phyloP scores from a whole-genome alignment of 176 grass and related monocot species.

The Avena eriantha region DNA sequence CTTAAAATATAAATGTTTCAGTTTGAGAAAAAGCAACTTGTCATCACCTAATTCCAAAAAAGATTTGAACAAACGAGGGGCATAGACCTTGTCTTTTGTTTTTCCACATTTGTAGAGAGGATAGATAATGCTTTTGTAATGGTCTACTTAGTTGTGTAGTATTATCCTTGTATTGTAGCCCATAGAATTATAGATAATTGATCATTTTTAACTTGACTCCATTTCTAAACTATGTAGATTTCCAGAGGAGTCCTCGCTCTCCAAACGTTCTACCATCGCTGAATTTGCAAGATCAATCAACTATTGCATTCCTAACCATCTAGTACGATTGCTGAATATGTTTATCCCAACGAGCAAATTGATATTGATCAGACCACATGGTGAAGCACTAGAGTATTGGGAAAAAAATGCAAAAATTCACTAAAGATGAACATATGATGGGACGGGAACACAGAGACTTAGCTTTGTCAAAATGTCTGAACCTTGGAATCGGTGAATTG shows the following conservation, averaged over 20 bases:
- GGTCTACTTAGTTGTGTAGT: not conserved
- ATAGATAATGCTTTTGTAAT: not conserved
- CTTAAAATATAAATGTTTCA: not conserved
- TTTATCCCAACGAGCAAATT: not conserved
- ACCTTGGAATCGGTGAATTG: not conserved
- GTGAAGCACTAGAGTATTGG: not conserved
- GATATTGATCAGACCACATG: not conserved
- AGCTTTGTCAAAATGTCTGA: slow-evolving; percentile 17
- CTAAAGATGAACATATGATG: not conserved
- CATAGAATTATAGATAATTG: not conserved
- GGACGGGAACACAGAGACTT: not conserved
- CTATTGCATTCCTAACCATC: slow-evolving; percentile 10
- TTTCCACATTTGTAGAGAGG: not conserved
- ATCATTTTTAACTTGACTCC: not conserved
- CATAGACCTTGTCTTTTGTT: not conserved
- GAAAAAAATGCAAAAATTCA: not conserved
- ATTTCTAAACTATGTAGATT: not conserved
- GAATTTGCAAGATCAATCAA: slow-evolving; percentile 33
- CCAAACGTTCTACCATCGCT: slow-evolving; percentile 4
- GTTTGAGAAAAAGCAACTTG: not conserved
- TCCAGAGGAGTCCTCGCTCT: not conserved
- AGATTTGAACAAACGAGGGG: not conserved
- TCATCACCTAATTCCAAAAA: not conserved
- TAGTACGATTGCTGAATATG: slow-evolving; percentile 4
- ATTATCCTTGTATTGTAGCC: not conserved